phyloP scores from a whole-genome alignment of 306 rosid species.

The Biancaea sappan region DNA sequence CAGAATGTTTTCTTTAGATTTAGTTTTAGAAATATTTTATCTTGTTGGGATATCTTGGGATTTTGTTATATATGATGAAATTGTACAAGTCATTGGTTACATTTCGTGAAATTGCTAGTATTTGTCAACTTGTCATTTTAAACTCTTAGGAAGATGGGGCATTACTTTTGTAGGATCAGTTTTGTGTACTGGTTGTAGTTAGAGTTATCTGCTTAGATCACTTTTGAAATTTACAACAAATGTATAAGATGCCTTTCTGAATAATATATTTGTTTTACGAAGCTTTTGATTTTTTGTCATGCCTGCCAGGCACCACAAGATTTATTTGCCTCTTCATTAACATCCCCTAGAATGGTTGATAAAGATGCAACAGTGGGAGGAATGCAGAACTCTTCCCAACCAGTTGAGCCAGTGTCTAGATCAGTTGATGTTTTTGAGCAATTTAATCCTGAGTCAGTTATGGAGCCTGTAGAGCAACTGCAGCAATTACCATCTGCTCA shows the following conservation, averaged over 20 bases:
- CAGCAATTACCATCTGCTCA: constrained; percentile 30
- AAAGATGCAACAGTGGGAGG: constrained; percentile 28
- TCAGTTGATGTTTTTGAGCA: constrained; percentile 12
- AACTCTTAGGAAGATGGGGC: background rate
- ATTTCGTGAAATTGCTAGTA: background rate
- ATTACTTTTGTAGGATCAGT: background rate
- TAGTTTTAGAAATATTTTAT: background rate
- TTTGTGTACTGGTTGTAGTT: background rate
- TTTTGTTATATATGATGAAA: too few relatives aligned
- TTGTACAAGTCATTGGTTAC: background rate
- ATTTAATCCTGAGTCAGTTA: background rate
- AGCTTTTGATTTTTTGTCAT: background rate
- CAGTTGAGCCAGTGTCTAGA: background rate
- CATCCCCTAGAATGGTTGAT: constrained; percentile 24
- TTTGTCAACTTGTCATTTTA: background rate
- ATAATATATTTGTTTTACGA: background rate
- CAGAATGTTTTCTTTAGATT: background rate
- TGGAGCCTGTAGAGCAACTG: constrained; percentile 39
- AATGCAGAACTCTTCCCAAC: background rate
- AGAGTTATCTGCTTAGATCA: background rate
- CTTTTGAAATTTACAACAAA: background rate
- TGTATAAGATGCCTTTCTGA: background rate
- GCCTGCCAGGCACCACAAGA: constrained; percentile 39
- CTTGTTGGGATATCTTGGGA: too few relatives aligned
- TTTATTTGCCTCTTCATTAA: constrained; percentile 17